phyloP scores from a whole-genome alignment of 108 stramenopile genomes.

The Discostella pseudostelligera region DNA sequence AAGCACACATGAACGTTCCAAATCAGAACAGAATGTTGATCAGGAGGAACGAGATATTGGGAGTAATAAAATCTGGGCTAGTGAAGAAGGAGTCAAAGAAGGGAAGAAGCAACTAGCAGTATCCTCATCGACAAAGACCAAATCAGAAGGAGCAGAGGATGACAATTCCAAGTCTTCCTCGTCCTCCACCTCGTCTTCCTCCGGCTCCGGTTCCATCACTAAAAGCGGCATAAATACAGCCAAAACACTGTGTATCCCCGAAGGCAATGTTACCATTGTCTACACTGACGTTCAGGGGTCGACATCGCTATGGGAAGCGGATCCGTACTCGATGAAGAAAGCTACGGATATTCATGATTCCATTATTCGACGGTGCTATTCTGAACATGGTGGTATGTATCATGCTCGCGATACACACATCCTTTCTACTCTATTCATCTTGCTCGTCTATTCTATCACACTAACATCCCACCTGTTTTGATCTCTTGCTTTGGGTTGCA shows the following conservation, averaged over 20 bases:
- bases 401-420: too few relatives aligned
- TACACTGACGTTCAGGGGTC: slow-evolving; percentile 58
- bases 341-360: slow-evolving; percentile 48
- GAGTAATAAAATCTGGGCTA: too few relatives aligned
- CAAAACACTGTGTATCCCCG: slow-evolving; percentile 30
- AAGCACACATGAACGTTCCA: too few relatives aligned
- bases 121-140: too few relatives aligned
- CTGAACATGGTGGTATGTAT: slow-evolving; percentile 40
- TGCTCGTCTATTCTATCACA: too few relatives aligned
- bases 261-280: slow-evolving; percentile 44
- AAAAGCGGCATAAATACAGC: slow-evolving; percentile 16
- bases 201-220: slow-evolving; percentile 13
- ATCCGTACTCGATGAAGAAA: slow-evolving; percentile 44
- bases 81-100: too few relatives aligned
- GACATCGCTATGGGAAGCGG: slow-evolving; percentile 51
- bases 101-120: too few relatives aligned
- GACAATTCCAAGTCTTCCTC: background rate
- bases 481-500: too few relatives aligned
- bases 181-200: background rate
- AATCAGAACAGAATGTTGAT: too few relatives aligned
- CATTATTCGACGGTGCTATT: slow-evolving; percentile 44
- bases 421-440: too few relatives aligned
- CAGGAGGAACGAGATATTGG: too few relatives aligned
- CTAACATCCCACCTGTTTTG: too few relatives aligned
- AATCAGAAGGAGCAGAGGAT: background rate